Conservation (phyloP, 768 basidiomycete species). For the Tylopilus vinaceipallidus region DNA sequence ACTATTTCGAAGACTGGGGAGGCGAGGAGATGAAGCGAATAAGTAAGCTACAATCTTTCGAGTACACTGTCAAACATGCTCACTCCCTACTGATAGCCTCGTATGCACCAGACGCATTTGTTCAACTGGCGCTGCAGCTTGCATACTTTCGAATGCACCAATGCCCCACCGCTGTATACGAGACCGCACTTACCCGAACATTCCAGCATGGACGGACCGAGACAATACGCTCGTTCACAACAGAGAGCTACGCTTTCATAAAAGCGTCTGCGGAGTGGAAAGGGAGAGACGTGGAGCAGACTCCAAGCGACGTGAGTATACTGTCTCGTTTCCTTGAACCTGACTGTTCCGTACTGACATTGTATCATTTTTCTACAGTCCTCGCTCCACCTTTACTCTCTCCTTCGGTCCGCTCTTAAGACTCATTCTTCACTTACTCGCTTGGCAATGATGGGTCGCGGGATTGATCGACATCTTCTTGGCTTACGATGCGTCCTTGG, state of each 20-base stretch:
- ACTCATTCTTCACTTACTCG: conserved; percentile 72
- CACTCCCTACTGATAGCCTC: conserved; percentile 36
- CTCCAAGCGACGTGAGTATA: conserved; percentile 12
- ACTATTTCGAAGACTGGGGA: conserved; percentile 83
- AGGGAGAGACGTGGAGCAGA: conserved; percentile 1
- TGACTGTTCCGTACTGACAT: not conserved
- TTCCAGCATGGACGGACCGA: conserved; percentile 90
- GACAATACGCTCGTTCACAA: conserved; percentile 74
- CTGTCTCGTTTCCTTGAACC: conserved; percentile 28
- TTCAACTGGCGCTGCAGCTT: conserved; percentile 90
- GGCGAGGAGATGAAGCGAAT: conserved; percentile 80
- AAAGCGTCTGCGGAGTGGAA: conserved; percentile 19
- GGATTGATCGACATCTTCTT: conserved; percentile 90
- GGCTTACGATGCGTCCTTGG: conserved; percentile 70
- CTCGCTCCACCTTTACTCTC: conserved; percentile 35
- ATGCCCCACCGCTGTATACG: conserved; percentile 84
- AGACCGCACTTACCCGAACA: conserved; percentile 85
- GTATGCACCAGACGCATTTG: conserved; percentile 74
- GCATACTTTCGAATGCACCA: conserved; percentile 84
- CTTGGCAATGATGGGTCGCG: conserved; percentile 76
- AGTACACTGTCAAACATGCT: not conserved
- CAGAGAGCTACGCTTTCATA: conserved; percentile 66
- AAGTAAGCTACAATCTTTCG: conserved; percentile 46
- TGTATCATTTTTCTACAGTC: conserved; percentile 2
- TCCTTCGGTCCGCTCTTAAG: conserved; percentile 66